phyloP scores from a whole-genome alignment of 306 rosid species.

The Lathyrus sativus region DNA sequence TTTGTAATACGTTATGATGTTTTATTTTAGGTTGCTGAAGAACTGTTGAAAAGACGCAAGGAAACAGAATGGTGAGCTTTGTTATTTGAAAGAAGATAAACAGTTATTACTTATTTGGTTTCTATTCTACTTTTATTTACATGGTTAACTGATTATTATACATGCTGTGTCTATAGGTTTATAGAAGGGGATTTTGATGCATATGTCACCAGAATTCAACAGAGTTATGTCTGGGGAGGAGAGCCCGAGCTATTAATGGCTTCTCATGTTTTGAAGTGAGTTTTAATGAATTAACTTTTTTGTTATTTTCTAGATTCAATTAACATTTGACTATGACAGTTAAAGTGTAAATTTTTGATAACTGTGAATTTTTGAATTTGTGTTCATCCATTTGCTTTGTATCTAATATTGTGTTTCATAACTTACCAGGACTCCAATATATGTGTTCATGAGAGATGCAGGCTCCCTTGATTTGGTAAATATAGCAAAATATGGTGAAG shows the following conservation, averaged over 20 bases:
- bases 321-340: background rate
- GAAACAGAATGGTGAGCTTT: constrained; percentile 81
- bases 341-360: background rate
- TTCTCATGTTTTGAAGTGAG: constrained; percentile 88
- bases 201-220: constrained; percentile 69
- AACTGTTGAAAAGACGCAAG: constrained; percentile 80
- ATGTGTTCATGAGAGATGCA: constrained; percentile 78
- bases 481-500: constrained; percentile 89
- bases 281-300: constrained; percentile 17
- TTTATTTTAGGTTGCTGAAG: constrained; percentile 70
- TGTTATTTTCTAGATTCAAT: background rate
- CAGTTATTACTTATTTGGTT: constrained; percentile 21
- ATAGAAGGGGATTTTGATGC: constrained; percentile 90
- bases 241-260: constrained; percentile 96
- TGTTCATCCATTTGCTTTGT: background rate
- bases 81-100: background rate
- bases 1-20: background rate
- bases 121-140: constrained; percentile 4
- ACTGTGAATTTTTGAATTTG: background rate
- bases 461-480: constrained; percentile 57
- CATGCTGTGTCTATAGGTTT: constrained; percentile 52
- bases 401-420: constrained; percentile 22
- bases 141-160: background rate
- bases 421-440: constrained; percentile 65
- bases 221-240: constrained; percentile 89